Conservation (phyloP, 1,284 basidiomycete genomes). For the Ustilago lituana region DNA sequence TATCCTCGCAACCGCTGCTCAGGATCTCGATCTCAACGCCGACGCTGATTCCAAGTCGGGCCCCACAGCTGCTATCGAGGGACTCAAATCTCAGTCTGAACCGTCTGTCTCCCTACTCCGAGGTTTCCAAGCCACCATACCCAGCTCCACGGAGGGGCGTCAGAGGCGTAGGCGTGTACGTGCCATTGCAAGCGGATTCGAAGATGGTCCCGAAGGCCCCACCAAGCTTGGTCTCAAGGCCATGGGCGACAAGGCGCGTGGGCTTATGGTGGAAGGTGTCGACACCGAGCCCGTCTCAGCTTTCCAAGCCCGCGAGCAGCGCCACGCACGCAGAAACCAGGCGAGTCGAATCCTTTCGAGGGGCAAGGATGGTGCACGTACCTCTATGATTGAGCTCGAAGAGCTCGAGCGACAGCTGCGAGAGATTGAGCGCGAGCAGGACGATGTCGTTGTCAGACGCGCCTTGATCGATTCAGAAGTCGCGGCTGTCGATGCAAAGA, state of each 20-base stretch:
- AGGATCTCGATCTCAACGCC: constrained; percentile 42
- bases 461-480: constrained; percentile 52
- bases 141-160: constrained; percentile 55
- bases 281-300: constrained; percentile 37
- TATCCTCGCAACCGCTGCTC: constrained; percentile 55
- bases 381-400: constrained; percentile 45
- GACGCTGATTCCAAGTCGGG: constrained; percentile 4
- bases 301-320: constrained; percentile 48
- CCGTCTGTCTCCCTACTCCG: constrained; percentile 60
- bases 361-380: constrained; percentile 38
- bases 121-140: constrained; percentile 65
- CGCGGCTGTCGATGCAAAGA: constrained; percentile 55
- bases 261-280: constrained; percentile 52
- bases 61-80: constrained; percentile 28
- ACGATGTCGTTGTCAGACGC: constrained; percentile 55
- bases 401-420: constrained; percentile 62
- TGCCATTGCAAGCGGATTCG: constrained; percentile 46
- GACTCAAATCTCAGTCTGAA: constrained; percentile 27
- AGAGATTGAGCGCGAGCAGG: constrained; percentile 61
- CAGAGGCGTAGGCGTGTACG: constrained; percentile 54
- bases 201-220: constrained; percentile 45
- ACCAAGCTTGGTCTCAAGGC: constrained; percentile 57
- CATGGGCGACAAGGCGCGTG: constrained; percentile 60
- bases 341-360: constrained; percentile 43
- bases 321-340: constrained; percentile 41